These are phyloP conservation scores for Aspergillus pseudoterreus DNA, from an alignment of 2,329 filamentous ascomycete genomes.

Conservation along the genomic window DNA sequence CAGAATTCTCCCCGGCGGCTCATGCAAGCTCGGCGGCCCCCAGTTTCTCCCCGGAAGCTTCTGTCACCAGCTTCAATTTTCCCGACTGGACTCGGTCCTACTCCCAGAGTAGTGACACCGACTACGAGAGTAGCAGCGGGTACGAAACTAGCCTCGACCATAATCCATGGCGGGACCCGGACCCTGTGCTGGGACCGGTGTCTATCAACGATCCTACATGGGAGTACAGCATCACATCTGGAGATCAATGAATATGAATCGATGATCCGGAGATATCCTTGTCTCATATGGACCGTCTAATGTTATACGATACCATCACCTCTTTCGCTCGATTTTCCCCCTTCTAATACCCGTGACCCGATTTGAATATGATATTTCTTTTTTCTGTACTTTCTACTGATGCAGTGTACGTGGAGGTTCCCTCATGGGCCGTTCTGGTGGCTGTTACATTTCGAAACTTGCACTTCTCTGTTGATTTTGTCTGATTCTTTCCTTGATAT, in stretches of 20 bases:
- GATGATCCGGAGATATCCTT: neutral
- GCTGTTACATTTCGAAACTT: too few relatives aligned
- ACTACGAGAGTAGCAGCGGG: conserved; percentile 7
- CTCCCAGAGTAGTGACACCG: conserved; percentile 14
- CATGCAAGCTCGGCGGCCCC: neutral
- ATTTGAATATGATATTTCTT: neutral
- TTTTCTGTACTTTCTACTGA: neutral
- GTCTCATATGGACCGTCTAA: neutral
- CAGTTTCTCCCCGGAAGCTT: neutral
- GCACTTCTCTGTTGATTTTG: neutral
- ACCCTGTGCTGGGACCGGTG: conserved; percentile 7
- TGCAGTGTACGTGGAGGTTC: too few relatives aligned
- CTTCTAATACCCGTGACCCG: neutral
- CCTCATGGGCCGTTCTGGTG: too few relatives aligned
- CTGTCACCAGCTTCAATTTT: conserved; percentile 8
- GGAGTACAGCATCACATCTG: conserved; percentile 11
- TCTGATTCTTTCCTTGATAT: neutral
- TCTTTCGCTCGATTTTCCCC: neutral
- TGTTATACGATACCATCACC: neutral
- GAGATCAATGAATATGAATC: neutral
- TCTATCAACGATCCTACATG: conserved; percentile 12
- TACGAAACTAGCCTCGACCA: conserved; percentile 1
- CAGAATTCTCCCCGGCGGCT: neutral
- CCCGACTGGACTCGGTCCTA: conserved; percentile 2
- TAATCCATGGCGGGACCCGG: neutral